Conservation (phyloP, 73 alveolate species). For the Paramecium sexaurelia region DNA sequence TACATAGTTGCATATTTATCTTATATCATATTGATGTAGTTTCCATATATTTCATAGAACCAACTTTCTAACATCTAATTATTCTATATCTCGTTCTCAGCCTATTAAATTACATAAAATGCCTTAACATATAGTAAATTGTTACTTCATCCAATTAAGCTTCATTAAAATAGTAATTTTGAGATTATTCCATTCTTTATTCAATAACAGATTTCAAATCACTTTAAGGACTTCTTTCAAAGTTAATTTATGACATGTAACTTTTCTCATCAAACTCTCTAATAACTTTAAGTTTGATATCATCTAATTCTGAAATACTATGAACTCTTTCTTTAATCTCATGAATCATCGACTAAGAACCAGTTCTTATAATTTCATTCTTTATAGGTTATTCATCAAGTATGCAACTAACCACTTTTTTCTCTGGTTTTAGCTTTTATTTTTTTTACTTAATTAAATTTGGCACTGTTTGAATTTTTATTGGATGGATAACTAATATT, state of each 20-base stretch:
- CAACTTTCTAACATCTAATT: not conserved
- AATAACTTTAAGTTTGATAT: not conserved
- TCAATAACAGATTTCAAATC: not conserved
- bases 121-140: not conserved
- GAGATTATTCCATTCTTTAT: slow-evolving; percentile 14
- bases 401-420: not conserved
- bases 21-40: not conserved
- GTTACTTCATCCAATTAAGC: slow-evolving; percentile 19
- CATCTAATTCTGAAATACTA: not conserved
- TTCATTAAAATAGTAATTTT: not conserved
- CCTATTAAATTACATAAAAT: not conserved
- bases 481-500: not conserved
- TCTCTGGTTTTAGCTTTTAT: not conserved
- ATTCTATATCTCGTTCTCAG: not conserved
- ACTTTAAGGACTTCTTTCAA: not conserved
- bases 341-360: not conserved
- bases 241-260: not conserved
- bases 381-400: not conserved
- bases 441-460: not conserved
- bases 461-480: not conserved
- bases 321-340: not conserved
- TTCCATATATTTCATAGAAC: not conserved
- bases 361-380: not conserved
- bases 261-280: slow-evolving; percentile 42
- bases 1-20: not conserved